These are phyloP conservation scores for Isabelozyma rhagii DNA, from an alignment of 805 yeast species.

Conservation along the genomic window DNA sequence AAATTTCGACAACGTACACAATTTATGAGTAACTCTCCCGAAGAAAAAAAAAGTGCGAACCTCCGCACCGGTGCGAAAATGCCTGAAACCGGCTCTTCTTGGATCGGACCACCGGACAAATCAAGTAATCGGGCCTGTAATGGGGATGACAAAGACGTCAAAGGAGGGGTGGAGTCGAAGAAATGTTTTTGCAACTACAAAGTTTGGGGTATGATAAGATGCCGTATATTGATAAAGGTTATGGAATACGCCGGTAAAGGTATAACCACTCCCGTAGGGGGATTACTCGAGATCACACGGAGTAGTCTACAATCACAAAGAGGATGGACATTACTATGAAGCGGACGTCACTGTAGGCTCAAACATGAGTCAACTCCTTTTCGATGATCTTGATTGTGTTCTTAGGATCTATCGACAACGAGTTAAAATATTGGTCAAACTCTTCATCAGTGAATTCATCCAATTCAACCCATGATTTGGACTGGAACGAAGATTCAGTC, in stretches of 20 bases:
- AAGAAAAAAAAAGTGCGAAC: background rate
- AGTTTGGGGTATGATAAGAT: background rate
- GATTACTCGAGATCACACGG: no score
- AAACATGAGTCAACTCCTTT: background rate
- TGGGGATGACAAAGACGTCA: background rate
- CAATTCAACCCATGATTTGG: slow-evolving; percentile 33
- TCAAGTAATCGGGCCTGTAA: background rate
- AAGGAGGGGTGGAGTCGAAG: background rate
- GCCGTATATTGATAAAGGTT: background rate
- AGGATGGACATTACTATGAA: no score
- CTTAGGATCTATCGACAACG: background rate
- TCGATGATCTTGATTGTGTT: background rate
- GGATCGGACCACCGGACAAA: background rate
- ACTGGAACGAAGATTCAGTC: slow-evolving; percentile 27
- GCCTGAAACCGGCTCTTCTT: background rate
- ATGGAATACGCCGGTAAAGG: background rate
- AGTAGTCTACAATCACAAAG: no score
- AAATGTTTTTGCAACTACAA: background rate
- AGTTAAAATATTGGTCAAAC: slow-evolving; percentile 1
- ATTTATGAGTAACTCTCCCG: background rate
- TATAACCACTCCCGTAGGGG: no score
- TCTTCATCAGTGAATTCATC: slow-evolving; percentile 24
- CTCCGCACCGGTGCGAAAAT: background rate
- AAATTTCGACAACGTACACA: background rate
- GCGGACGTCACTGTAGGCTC: background rate